Base-by-base conservation (phyloP, 306 rosid genomes). In the Cercis canadensis region DNA sequence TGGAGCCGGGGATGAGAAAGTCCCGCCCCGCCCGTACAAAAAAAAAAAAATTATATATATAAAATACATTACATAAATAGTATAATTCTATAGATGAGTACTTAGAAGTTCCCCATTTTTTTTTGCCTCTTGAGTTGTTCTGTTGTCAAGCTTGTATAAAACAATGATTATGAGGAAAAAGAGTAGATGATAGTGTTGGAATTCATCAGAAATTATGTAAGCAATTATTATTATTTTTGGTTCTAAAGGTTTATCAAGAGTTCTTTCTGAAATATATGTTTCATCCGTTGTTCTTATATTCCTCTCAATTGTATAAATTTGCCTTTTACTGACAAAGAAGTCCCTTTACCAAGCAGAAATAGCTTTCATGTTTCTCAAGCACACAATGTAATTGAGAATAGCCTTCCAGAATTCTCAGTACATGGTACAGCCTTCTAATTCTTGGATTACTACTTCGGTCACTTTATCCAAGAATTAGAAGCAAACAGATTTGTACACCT, bases 401-500 rank as follows among this genome's bases (percentile, higher is more conserved):
- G n/a, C n/a, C n/a, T n/a, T n/a, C n/a, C n/a, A n/a, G n/a, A n/a
- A n/a, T n/a, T n/a, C n/a, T n/a, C n/a, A 11, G 32, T 32, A 37
- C 29, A 24, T 24, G 29, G 2, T 5, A 21, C 11, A 34, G 34
- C 4, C 12, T 4, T 10, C 17, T 32, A 50, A 21, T 69, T 41
- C 4, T 44, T 64, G 52, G 58, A 58, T 52, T 36, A 50, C 45
- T 7, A 51, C 54, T 70, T 63, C 52, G 41, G 4, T 54, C 52
- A 66, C 47, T 76, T 37, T 21, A 45, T 11, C 0, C 31, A 41
- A 78, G n/a, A 41, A 57, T 31, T 36, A 62, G 54, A 69, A 69
- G 54, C 41, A 69, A 51, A 57, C 16, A 32, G 51, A 44, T 33
- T 34, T 33, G 40, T 56, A 44, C 44, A 10, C 64, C 57, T 46